Percentiles rank a stretch among this genome's conserved stretches.
Conservation (phyloP, 805 yeast genomes). For the Dipodascopsis tothii region DNA sequence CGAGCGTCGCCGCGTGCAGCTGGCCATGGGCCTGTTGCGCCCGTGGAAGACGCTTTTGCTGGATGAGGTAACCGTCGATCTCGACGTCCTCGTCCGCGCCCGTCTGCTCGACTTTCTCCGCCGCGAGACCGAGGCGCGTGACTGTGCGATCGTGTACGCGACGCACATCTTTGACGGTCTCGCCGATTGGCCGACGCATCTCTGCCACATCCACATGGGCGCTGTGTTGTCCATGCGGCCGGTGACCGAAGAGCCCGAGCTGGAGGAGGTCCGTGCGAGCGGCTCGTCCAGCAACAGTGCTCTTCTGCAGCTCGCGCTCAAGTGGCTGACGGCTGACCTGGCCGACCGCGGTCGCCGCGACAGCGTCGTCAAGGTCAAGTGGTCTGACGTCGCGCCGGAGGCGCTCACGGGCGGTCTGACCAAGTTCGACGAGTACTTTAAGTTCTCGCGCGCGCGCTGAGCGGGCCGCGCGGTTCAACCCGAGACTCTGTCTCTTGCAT, state of each 20-base stretch:
- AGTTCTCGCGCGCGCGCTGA: conserved; percentile 18
- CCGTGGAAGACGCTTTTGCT: conserved; percentile 85
- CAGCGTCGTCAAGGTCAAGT: conserved; percentile 40
- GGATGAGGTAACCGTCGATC: conserved; percentile 94
- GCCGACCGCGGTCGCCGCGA: conserved; percentile 48
- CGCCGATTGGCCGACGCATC: conserved; percentile 79
- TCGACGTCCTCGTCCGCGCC: conserved; percentile 85
- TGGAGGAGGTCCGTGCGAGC: conserved; percentile 6
- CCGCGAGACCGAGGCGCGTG: conserved; percentile 61
- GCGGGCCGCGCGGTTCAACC: background rate
- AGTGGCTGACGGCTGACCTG: conserved; percentile 36
- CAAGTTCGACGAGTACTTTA: conserved; percentile 22
- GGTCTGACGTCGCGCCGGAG: conserved; percentile 45
- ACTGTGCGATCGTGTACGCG: conserved; percentile 77
- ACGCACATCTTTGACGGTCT: conserved; percentile 96
- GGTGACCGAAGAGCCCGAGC: conserved; percentile 6
- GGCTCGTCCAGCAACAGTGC: conserved; percentile 32
- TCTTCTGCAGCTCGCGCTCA: conserved; percentile 32
- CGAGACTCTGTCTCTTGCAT: too few relatives aligned
- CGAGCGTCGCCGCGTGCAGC: conserved; percentile 86
- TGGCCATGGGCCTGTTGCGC: conserved; percentile 83
- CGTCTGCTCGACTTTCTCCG: conserved; percentile 62
- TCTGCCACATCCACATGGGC: conserved; percentile 73
- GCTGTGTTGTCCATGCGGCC: conserved; percentile 31
- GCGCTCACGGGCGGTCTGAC: conserved; percentile 19